Conservation (phyloP, 352 stramenopile species). For the Phytophthora cactorum region DNA sequence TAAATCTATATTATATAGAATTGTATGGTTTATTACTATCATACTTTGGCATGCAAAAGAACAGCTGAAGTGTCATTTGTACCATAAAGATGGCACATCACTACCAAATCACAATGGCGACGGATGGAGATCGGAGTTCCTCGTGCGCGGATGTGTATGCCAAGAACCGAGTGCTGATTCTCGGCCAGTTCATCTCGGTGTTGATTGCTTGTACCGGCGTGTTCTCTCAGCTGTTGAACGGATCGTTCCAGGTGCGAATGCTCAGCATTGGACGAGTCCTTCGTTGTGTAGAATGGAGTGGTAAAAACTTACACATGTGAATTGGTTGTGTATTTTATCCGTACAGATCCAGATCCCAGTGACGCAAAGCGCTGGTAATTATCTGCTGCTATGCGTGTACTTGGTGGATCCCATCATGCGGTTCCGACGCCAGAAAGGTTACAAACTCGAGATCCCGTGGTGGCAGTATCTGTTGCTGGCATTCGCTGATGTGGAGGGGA, state of each 20-base stretch:
- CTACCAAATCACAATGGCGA: slow-evolving; percentile 17
- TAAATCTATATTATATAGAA: too few species aligned
- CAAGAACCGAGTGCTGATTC: slow-evolving; percentile 65
- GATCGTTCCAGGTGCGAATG: slow-evolving; percentile 67
- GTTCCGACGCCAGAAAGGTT: slow-evolving; percentile 49
- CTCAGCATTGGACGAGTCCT: slow-evolving; percentile 9
- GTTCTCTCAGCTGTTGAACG: slow-evolving; percentile 85
- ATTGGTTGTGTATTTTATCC: slow-evolving; percentile 3
- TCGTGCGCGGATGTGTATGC: slow-evolving; percentile 35
- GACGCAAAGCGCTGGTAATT: slow-evolving; percentile 77
- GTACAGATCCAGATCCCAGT: slow-evolving; percentile 75
- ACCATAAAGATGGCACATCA: slow-evolving; percentile 4
- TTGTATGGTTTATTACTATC: too few species aligned
- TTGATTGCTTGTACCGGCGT: slow-evolving; percentile 89
- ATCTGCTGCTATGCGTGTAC: slow-evolving; percentile 70
- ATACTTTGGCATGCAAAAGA: too few species aligned
- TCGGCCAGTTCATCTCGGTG: slow-evolving; percentile 90
- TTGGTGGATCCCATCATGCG: slow-evolving; percentile 51
- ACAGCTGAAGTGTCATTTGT: background rate
- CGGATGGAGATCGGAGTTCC: slow-evolving; percentile 7
- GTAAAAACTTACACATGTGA: slow-evolving; percentile 11
- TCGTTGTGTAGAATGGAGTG: slow-evolving; percentile 29
- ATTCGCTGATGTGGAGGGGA: slow-evolving; percentile 95
- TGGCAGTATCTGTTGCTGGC: slow-evolving; percentile 94
- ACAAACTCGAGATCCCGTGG: slow-evolving; percentile 69